Percentiles rank a stretch among this genome's conserved stretches.
phyloP scores from a whole-genome alignment of 2,329 filamentous ascomycete species.

The Arthrinium puccinioides region DNA sequence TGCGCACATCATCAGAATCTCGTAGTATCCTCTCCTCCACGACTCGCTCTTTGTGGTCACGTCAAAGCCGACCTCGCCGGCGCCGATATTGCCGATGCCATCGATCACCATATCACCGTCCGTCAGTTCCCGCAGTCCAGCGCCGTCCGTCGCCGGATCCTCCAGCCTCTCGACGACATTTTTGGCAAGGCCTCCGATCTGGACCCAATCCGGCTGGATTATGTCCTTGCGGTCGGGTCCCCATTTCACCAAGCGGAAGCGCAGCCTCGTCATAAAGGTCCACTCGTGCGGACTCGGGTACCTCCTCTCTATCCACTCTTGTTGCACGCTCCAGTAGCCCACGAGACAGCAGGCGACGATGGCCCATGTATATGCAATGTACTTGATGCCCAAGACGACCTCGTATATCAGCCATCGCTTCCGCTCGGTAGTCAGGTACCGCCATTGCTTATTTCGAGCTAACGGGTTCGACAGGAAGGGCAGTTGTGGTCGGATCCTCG shows the following conservation, averaged over 20 bases:
- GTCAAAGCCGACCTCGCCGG: constrained; percentile 53
- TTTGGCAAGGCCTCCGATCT: constrained; percentile 52
- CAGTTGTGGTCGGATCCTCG: constrained; percentile 31
- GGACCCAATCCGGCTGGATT: constrained; percentile 60
- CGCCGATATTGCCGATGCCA: constrained; percentile 43
- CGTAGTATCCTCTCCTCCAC: constrained; percentile 82
- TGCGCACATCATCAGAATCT: constrained; percentile 71
- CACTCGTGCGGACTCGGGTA: constrained; percentile 82
- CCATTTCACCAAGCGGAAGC: constrained; percentile 56
- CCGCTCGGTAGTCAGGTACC: constrained; percentile 74
- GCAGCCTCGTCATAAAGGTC: constrained; percentile 62
- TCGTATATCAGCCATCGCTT: constrained; percentile 65
- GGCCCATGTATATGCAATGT: constrained; percentile 58
- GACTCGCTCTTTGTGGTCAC: constrained; percentile 68
- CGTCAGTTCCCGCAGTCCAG: constrained; percentile 50
- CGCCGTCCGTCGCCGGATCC: constrained; percentile 60
- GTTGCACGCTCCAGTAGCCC: constrained; percentile 58
- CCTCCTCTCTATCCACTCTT: constrained; percentile 67
- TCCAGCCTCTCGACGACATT: constrained; percentile 61
- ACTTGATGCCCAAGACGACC: constrained; percentile 61
- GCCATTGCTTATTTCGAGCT: constrained; percentile 44
- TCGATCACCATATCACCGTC: constrained; percentile 47
- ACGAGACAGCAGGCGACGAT: constrained; percentile 52
- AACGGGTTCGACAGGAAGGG: constrained; percentile 43
- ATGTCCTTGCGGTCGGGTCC: constrained; percentile 48